Evolutionary conservation across 1,139 yeast species (phyloP).

Genomic region (Waltiozyma sp.): DNA sequence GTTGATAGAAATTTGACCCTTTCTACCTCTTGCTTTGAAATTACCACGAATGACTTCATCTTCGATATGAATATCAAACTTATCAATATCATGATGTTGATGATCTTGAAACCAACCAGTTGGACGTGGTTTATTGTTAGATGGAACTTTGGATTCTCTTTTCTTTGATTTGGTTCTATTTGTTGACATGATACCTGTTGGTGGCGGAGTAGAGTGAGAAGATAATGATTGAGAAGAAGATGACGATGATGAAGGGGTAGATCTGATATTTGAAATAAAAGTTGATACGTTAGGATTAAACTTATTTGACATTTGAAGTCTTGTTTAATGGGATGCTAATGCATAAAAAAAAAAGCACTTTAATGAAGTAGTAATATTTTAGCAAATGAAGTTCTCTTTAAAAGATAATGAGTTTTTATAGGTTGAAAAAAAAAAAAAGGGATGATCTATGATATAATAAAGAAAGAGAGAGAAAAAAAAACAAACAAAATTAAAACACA

Average conservation of each 20-base stretch:
- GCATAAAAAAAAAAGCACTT: too few relatives aligned
- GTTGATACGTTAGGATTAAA: conserved; percentile 10
- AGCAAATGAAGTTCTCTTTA: too few relatives aligned
- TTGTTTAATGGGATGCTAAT: too few relatives aligned
- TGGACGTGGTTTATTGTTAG: neutral
- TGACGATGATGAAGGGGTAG: neutral
- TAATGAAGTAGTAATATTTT: too few relatives aligned
- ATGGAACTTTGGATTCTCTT: conserved; percentile 1
- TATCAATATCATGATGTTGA: conserved; percentile 4
- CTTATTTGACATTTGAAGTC: conserved; percentile 10
- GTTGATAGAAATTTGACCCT: conserved; percentile 49
- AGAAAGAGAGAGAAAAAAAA: too few relatives aligned
- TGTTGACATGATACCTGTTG: conserved; percentile 4
- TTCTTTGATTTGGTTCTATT: neutral
- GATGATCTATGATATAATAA: too few relatives aligned
- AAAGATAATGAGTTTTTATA: too few relatives aligned
- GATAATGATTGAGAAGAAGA: conserved; percentile 6
- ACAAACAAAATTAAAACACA: too few relatives aligned
- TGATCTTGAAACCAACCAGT: neutral
- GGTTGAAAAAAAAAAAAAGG: too few relatives aligned
- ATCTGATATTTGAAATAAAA: conserved; percentile 6
- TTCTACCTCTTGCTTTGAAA: conserved; percentile 29
- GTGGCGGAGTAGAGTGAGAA: conserved; percentile 12
- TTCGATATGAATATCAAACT: conserved; percentile 21
- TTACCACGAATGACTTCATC: conserved; percentile 26